A percentile compares a stretch with the other conserved stretches of the same genome.
These are phyloP conservation scores for Trichosanthes truncata DNA, from an alignment of 306 rosid species.

Conservation along the genomic window DNA sequence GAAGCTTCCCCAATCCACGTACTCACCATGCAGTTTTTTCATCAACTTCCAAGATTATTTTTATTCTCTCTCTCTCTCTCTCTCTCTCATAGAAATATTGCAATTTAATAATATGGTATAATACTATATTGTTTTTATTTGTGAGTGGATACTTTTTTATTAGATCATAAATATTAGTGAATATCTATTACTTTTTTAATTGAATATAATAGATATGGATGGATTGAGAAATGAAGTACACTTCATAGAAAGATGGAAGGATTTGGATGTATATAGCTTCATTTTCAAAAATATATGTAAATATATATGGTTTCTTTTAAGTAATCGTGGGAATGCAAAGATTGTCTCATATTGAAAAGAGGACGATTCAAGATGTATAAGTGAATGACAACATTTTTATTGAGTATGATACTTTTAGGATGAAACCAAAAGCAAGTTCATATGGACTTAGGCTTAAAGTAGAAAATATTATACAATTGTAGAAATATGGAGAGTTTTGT, in stretches of 20 bases:
- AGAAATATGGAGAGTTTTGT: too few relatives aligned
- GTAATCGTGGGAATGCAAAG: background rate
- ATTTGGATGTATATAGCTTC: background rate
- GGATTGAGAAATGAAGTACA: background rate
- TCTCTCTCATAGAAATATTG: background rate
- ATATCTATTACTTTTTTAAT: background rate
- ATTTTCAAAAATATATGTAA: too few relatives aligned
- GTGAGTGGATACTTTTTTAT: background rate
- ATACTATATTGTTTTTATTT: background rate
- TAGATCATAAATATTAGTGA: background rate
- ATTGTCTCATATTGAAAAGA: background rate
- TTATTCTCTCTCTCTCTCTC: background rate
- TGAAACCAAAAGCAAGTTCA: background rate
- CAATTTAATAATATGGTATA: background rate
- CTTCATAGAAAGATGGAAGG: background rate
- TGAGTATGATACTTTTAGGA: too few relatives aligned
- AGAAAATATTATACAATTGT: too few relatives aligned
- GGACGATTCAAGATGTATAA: background rate
- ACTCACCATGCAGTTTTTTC: slow-evolving; percentile 4
- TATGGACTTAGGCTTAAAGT: too few relatives aligned
- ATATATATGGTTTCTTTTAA: background rate
- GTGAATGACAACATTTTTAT: too few relatives aligned
- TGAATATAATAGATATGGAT: background rate
- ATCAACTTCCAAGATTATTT: background rate
- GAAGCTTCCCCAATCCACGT: slow-evolving; percentile 5